Percentiles rank a stretch among this genome's conserved stretches.
phyloP scores from a whole-genome alignment of 176 grass and related monocot genomes.

The Musa itinerans region DNA sequence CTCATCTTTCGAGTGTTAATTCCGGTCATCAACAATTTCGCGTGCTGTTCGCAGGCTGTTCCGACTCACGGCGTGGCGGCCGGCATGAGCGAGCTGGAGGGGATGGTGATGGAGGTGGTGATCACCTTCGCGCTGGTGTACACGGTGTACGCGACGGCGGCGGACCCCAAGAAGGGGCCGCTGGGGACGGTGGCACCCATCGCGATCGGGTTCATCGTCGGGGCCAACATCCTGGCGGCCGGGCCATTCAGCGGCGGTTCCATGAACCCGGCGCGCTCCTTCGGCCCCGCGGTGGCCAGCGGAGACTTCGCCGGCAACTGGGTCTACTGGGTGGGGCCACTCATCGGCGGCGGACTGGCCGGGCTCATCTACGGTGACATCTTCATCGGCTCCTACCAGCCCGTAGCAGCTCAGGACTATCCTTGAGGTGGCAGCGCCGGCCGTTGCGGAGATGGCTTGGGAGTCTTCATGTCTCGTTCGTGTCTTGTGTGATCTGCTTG shows the following conservation, averaged over 20 bases:
- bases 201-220: slow-evolving; percentile 39
- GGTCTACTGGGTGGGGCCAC: slow-evolving; percentile 36
- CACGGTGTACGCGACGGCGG: slow-evolving; percentile 33
- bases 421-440: not conserved
- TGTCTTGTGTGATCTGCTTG: too few species aligned
- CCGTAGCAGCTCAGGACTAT: slow-evolving; percentile 7
- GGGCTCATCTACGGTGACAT: slow-evolving; percentile 22
- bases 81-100: slow-evolving; percentile 12
- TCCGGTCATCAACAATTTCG: too few species aligned
- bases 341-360: slow-evolving; percentile 31
- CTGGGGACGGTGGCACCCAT: slow-evolving; percentile 32
- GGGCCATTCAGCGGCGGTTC: slow-evolving; percentile 32
- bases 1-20: not conserved
- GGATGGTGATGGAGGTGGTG: slow-evolving; percentile 24
- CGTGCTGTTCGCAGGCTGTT: not conserved
- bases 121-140: slow-evolving; percentile 41
- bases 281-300: slow-evolving; percentile 27
- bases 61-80: slow-evolving; percentile 27
- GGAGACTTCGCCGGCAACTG: slow-evolving; percentile 20
- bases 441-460: too few species aligned
- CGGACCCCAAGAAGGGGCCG: slow-evolving; percentile 34
- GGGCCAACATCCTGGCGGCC: slow-evolving; percentile 36
- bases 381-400: slow-evolving; percentile 19
- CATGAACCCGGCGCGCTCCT: slow-evolving; percentile 43
- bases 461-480: too few species aligned